Evolutionary conservation across 495 filamentous ascomycete genomes (phyloP).

Genomic region (Massariosphaeria phaeospora): DNA sequence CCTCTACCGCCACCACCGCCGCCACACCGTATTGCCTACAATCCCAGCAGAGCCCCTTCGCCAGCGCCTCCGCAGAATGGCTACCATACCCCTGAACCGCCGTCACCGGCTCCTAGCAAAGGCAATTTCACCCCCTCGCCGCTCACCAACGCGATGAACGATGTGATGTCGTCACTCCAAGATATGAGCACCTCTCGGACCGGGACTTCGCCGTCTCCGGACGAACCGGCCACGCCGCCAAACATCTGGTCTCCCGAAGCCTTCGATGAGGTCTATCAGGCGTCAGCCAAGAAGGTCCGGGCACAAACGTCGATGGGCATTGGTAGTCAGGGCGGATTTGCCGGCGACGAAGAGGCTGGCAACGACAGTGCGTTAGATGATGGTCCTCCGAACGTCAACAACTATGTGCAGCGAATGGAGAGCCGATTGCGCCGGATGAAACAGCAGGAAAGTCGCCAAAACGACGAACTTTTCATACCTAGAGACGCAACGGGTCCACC

Average conservation of each 20-base stretch:
- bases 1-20: slow-evolving; percentile 43
- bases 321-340: slow-evolving; percentile 41
- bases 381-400: slow-evolving; percentile 64
- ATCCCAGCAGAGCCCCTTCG: slow-evolving; percentile 36
- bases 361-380: slow-evolving; percentile 42
- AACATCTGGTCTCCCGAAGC: slow-evolving; percentile 91
- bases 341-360: slow-evolving; percentile 26
- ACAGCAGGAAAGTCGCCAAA: slow-evolving; percentile 48
- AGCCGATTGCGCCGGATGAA: slow-evolving; percentile 68
- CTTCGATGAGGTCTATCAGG: slow-evolving; percentile 58
- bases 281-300: slow-evolving; percentile 44
- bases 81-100: slow-evolving; percentile 56
- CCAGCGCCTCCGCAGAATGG: slow-evolving; percentile 37
- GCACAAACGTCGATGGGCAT: slow-evolving; percentile 73
- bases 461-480: slow-evolving; percentile 40
- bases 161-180: slow-evolving; percentile 93
- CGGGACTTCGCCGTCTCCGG: slow-evolving; percentile 46
- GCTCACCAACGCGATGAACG: slow-evolving; percentile 90
- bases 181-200: slow-evolving; percentile 67
- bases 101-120: slow-evolving; percentile 51
- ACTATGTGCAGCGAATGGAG: slow-evolving; percentile 88
- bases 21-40: slow-evolving; percentile 41
- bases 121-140: slow-evolving; percentile 82
- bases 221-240: slow-evolving; percentile 47
- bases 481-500: slow-evolving; percentile 35